Evolutionary conservation across 2,329 filamentous ascomycete genomes (phyloP), one percentile per base, ranked within the genome.

Genomic region (Fusarium acutatum): DNA sequence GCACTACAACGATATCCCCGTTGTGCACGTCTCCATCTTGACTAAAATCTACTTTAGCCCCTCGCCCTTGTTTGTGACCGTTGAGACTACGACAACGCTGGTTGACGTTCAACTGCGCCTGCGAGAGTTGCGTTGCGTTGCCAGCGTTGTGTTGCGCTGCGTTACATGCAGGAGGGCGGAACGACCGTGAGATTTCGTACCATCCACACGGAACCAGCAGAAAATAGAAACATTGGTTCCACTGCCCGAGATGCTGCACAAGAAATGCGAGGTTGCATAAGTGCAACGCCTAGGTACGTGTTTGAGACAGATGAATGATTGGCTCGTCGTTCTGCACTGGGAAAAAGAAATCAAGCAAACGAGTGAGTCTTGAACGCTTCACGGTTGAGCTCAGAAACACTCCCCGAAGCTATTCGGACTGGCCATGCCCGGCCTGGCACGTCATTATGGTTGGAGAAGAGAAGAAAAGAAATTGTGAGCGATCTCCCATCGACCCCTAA

Each of bases 401-500:
- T 28, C 44, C 38, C 67, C 67, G 58, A 71, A 71, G 62, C 30
- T 47, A 56, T 68, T 71, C 63, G 67, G 69, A 49, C 40, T 63
- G 46, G 44, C 44, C 30, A n/a, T 30, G n/a, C 30, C 40, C 52
- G 52, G 38, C 44, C 43, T 34, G 63, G 69, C 53, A 71, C 67
- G 61, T 71, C 67, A 71, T 71, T 44, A 54, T 60, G 63, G 63
- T 26, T 35, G 13, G 49, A 52, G n/a, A 52, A 26, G 49, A 49
- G 68, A 62, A 67, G 44, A 54, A 60, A 66, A 47, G 69, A 71
- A 53, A 66, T 62, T 44, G 30, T 66, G 61, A 52, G 49, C 59
- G 57, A 71, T 71, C 57, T 53, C 62, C 47, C 67, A 71, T 67
- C 67, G 57, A 61, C 47, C 57, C 52, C 63, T 58, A 71, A 70